Conservation (phyloP, 352 stramenopile species). For the Globisporangium mamillatum region DNA sequence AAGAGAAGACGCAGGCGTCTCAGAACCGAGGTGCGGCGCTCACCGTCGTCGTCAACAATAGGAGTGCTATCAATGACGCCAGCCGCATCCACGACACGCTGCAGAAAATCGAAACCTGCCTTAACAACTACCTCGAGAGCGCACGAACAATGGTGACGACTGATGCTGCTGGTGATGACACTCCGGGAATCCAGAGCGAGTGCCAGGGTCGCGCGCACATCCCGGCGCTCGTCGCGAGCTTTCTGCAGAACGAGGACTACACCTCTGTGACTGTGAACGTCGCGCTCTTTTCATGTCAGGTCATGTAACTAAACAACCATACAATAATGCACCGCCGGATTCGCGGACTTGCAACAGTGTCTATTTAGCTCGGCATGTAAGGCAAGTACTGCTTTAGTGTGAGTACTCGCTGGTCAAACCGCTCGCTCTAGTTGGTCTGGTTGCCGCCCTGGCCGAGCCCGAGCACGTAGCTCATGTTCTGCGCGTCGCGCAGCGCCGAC, state of each 20-base stretch:
- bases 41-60: slow-evolving; percentile 16
- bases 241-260: slow-evolving; percentile 19
- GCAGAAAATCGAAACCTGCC: slow-evolving; percentile 11
- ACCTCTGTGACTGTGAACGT: slow-evolving; percentile 9
- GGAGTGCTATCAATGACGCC: background rate
- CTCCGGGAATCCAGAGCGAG: background rate
- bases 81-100: background rate
- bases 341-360: background rate
- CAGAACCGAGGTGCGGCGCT: background rate
- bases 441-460: slow-evolving; percentile 76
- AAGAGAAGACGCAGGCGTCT: background rate
- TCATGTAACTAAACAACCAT: slow-evolving; percentile 9
- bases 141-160: background rate
- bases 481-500: slow-evolving; percentile 74
- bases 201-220: slow-evolving; percentile 14
- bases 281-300: slow-evolving; percentile 9
- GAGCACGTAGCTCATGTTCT: slow-evolving; percentile 88
- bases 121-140: slow-evolving; percentile 17
- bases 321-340: background rate
- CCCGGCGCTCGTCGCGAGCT: slow-evolving; percentile 17
- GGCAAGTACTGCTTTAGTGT: background rate
- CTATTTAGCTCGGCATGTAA: background rate
- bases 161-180: background rate
- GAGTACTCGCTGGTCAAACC: background rate
- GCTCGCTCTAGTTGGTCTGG: slow-evolving; percentile 51